Conservation (phyloP, 2,329 filamentous ascomycete genomes). For the Neopestalotiopsis rosae region DNA sequence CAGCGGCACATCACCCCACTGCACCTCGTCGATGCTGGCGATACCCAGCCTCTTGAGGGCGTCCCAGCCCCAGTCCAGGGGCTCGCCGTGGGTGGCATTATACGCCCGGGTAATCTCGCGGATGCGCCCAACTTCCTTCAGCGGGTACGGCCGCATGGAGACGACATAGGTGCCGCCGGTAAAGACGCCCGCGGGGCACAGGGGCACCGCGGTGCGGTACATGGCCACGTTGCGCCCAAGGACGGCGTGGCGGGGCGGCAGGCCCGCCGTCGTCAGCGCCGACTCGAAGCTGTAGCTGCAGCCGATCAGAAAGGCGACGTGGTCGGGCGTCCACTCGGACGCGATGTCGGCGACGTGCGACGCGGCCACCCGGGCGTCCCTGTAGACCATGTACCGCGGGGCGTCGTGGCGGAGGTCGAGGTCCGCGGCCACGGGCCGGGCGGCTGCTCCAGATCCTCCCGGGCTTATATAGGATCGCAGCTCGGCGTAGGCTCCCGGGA, state of each 20-base stretch:
- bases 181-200: constrained; percentile 65
- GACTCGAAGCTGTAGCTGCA: constrained; percentile 69
- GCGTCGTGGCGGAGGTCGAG: constrained; percentile 64
- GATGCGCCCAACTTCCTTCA: constrained; percentile 54
- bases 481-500: constrained; percentile 45
- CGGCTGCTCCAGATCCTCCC: too few species aligned
- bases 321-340: constrained; percentile 59
- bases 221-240: constrained; percentile 61
- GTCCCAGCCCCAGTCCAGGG: constrained; percentile 69
- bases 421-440: constrained; percentile 32
- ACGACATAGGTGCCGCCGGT: constrained; percentile 60
- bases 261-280: constrained; percentile 54
- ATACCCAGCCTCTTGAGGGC: constrained; percentile 58
- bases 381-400: constrained; percentile 64
- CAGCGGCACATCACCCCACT: constrained; percentile 61
- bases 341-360: constrained; percentile 48
- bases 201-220: constrained; percentile 62
- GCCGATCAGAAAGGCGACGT: constrained; percentile 67
- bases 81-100: constrained; percentile 65
- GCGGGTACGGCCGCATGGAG: constrained; percentile 65
- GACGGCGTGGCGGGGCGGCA: constrained; percentile 56
- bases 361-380: constrained; percentile 47
- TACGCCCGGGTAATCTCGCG: constrained; percentile 61
- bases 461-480: constrained; percentile 39
- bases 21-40: constrained; percentile 52